Evolutionary conservation across 768 basidiomycete species (phyloP).

Genomic region (Pleurotus ostreatus): DNA sequence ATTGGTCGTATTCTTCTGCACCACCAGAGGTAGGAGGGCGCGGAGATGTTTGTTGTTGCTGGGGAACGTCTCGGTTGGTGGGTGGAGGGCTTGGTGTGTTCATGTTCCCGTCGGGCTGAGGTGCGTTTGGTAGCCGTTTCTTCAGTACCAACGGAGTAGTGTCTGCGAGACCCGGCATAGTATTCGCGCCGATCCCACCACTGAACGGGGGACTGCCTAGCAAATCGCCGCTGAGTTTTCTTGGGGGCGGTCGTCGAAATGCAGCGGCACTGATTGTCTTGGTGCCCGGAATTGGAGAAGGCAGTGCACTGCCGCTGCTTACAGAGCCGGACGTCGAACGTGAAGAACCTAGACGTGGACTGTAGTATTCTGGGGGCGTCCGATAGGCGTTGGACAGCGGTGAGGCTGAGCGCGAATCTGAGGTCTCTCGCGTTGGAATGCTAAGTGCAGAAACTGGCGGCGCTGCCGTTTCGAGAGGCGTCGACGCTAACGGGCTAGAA

Average conservation of each 20-base stretch:
- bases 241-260: slow-evolving; percentile 51
- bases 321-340: slow-evolving; percentile 1
- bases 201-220: neutral
- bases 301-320: slow-evolving; percentile 12
- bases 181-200: slow-evolving; percentile 4
- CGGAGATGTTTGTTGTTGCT: slow-evolving; percentile 15
- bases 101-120: slow-evolving; percentile 24
- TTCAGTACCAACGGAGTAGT: slow-evolving; percentile 43
- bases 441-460: neutral
- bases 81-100: slow-evolving; percentile 3
- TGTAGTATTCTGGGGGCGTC: slow-evolving; percentile 45
- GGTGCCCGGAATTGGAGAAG: slow-evolving; percentile 25
- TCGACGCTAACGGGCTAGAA: neutral
- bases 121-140: slow-evolving; percentile 47
- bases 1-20: slow-evolving; percentile 41
- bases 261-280: slow-evolving; percentile 76
- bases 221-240: neutral
- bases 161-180: slow-evolving; percentile 27
- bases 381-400: slow-evolving; percentile 25
- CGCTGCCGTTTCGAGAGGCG: neutral
- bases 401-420: neutral
- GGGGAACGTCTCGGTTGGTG: slow-evolving; percentile 9
- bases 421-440: neutral
- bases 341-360: slow-evolving; percentile 13
- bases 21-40: slow-evolving; percentile 11